phyloP scores from a whole-genome alignment of 1,284 basidiomycete genomes.

The Coniophora puteana region DNA sequence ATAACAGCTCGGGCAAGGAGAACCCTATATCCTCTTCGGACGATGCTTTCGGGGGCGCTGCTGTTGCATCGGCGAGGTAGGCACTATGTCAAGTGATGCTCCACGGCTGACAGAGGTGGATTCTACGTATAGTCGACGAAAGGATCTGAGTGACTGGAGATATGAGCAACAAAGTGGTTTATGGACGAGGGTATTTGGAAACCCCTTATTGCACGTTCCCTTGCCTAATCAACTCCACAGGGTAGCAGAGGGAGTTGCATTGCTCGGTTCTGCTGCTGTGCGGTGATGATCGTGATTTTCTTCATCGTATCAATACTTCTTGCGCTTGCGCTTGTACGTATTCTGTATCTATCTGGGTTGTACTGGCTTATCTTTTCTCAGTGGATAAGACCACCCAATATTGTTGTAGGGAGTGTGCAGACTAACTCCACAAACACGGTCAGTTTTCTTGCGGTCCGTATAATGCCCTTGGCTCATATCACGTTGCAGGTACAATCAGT shows the following conservation, averaged over 20 bases:
- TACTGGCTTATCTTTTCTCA: constrained; percentile 29
- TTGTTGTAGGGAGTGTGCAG: constrained; percentile 58
- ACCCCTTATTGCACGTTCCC: constrained; percentile 8
- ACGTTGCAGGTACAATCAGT: constrained; percentile 34
- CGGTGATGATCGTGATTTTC: constrained; percentile 59
- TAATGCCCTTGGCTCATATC: constrained; percentile 11
- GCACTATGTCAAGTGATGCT: constrained; percentile 9
- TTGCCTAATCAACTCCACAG: constrained; percentile 25
- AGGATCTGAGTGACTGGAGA: constrained; percentile 49
- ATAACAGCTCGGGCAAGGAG: too few relatives aligned
- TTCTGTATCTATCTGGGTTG: constrained; percentile 13
- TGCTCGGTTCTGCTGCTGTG: constrained; percentile 69
- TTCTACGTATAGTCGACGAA: constrained; percentile 28
- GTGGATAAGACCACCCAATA: constrained; percentile 79
- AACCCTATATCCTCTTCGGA: too few relatives aligned
- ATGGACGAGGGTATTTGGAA: constrained; percentile 65
- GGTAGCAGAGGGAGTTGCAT: constrained; percentile 54
- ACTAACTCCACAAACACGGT: constrained; percentile 40
- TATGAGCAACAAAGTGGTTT: constrained; percentile 53
- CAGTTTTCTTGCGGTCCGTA: constrained; percentile 17
- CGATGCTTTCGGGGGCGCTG: too few relatives aligned
- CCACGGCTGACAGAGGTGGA: too few relatives aligned
- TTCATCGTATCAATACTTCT: constrained; percentile 69
- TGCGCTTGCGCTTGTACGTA: constrained; percentile 64
- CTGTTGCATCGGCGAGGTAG: too few relatives aligned